Conservation (phyloP, 352 stramenopile genomes). For the Globisporangium viniferum region DNA sequence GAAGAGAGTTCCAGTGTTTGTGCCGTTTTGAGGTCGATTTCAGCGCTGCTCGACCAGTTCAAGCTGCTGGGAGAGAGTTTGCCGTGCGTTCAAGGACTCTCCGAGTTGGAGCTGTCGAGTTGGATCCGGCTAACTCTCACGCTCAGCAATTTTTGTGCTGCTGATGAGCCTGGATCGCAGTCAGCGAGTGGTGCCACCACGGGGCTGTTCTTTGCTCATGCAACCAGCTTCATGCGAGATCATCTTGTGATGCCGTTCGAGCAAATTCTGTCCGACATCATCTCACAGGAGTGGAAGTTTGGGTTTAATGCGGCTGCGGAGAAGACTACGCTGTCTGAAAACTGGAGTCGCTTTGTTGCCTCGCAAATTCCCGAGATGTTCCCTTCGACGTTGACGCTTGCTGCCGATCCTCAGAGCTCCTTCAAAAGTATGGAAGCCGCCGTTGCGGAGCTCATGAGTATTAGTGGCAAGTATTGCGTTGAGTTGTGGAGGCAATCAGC, state of each 20-base stretch:
- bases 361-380: conserved; percentile 35
- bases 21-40: conserved; percentile 22
- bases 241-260: conserved; percentile 14
- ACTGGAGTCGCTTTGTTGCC: conserved; percentile 27
- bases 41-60: conserved; percentile 24
- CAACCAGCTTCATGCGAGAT: conserved; percentile 13
- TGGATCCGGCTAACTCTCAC: conserved; percentile 10
- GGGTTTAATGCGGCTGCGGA: conserved; percentile 15
- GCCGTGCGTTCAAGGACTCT: not conserved
- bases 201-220: conserved; percentile 2
- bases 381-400: conserved; percentile 22
- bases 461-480: conserved; percentile 2
- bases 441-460: conserved; percentile 7
- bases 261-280: conserved; percentile 26
- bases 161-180: not conserved
- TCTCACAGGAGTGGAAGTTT: conserved; percentile 52
- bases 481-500: conserved; percentile 1
- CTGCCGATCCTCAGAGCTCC: conserved; percentile 8
- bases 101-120: not conserved
- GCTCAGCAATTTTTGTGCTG: not conserved
- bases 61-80: conserved; percentile 15
- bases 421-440: conserved; percentile 1
- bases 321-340: conserved; percentile 13
- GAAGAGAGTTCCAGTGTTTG: conserved; percentile 11
- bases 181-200: not conserved